phyloP scores from a whole-genome alignment of 106 monocot genomes.

The Triglochin maritima region DNA sequence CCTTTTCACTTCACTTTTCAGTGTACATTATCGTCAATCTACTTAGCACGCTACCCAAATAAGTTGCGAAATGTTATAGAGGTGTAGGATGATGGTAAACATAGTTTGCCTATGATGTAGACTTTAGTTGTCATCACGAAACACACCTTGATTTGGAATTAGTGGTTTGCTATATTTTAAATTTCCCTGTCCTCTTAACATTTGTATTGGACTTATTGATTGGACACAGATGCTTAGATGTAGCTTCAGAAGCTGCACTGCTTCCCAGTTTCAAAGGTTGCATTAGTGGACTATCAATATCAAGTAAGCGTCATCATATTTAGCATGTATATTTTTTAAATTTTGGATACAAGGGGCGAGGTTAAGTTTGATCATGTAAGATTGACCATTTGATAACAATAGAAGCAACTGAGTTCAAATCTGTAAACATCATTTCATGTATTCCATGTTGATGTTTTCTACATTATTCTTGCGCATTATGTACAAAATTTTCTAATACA shows the following conservation, averaged over 20 bases:
- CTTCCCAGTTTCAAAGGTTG: slow-evolving; percentile 17
- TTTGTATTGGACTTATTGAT: not conserved
- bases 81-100: not conserved
- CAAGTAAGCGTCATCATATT: slow-evolving; percentile 8
- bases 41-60: not conserved
- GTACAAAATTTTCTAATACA: not conserved
- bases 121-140: not conserved
- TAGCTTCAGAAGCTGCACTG: slow-evolving; percentile 19
- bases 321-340: not conserved
- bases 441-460: not conserved
- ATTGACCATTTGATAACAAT: not conserved
- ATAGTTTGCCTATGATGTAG: not conserved
- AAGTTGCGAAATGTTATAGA: not conserved
- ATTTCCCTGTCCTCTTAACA: not conserved
- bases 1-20: not conserved
- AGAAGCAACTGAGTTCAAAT: not conserved
- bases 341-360: not conserved
- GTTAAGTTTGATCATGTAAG: not conserved
- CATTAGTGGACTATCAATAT: slow-evolving; percentile 12
- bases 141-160: not conserved
- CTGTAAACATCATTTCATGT: not conserved
- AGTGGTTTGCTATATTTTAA: not conserved
- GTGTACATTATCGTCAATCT: not conserved
- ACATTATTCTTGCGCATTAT: not conserved
- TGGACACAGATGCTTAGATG: slow-evolving; percentile 21